Evolutionary conservation across 495 filamentous ascomycete species (phyloP).

Genomic region (Clavariopsis aquatica): DNA sequence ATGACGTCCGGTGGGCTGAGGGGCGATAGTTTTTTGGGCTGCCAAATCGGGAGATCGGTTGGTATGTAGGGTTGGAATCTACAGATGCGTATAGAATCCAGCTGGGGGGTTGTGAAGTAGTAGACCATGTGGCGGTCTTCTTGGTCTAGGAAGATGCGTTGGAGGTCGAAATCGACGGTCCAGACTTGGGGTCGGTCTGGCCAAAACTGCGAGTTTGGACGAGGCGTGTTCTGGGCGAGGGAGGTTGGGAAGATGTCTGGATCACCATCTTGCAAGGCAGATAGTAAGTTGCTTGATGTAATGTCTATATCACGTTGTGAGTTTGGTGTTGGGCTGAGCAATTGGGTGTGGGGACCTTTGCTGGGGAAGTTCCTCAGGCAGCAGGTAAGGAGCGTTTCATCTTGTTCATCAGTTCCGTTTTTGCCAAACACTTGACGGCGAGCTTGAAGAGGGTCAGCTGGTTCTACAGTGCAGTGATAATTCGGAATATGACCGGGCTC

Average conservation of each 20-base stretch:
- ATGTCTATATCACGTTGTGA: not conserved
- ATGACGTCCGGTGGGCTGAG: not conserved
- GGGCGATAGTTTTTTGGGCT: not conserved
- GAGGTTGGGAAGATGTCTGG: not conserved
- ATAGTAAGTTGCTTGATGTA: not conserved
- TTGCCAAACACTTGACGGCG: not conserved
- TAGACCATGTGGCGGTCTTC: not conserved
- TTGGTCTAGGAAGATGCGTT: constrained; percentile 6
- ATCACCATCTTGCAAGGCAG: not conserved
- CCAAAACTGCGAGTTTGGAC: not conserved
- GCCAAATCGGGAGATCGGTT: not conserved
- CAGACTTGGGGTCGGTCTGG: not conserved
- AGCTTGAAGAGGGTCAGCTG: not conserved
- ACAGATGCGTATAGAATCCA: not conserved
- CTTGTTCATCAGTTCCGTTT: not conserved
- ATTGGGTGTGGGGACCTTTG: not conserved
- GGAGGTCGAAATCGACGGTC: constrained; percentile 12
- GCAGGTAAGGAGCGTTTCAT: not conserved
- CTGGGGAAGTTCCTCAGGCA: not conserved
- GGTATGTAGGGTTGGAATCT: not conserved
- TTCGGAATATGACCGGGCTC: no score
- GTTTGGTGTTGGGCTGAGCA: not conserved
- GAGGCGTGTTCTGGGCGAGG: not conserved
- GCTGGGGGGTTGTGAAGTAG: not conserved
- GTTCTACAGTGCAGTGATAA: not conserved